Evolutionary conservation across 169 alveolate genomes (phyloP), one percentile per base, ranked within the genome.

Genomic region (Eimeria zaria): DNA sequence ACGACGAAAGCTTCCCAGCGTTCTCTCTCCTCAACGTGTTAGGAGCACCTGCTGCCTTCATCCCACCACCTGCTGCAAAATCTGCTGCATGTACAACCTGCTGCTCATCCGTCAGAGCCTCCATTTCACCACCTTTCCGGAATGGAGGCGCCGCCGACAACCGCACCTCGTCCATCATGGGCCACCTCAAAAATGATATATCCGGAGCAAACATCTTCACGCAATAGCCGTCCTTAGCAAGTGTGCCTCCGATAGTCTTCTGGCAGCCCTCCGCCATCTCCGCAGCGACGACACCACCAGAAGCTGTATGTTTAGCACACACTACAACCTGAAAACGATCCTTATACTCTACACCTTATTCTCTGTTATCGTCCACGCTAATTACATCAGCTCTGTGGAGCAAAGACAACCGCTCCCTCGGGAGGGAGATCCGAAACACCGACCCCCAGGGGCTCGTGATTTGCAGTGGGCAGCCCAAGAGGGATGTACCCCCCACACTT

Each of bases 21-120:
- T 2, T 16, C 30, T 24, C 44, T n/a, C 44, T n/a, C 41, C 27
- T 44, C 88, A 48, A 30, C 24, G 41, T 24, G 46, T 6, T 78
- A 11, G 5, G 67, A 27, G 8, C 69, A 39, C 12, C 16, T 78
- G 64, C 64, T n/a, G 67, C 27, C 88, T 24, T 39, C 41, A 51
- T 18, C 36, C 41, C 88, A 46, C 88, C 88, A 0, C 88, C 88
- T 78, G 88, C 88, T 41, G 64, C 88, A n/a, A 27, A 44, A 78
- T 44, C 88, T 30, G 88, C 88, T 16, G 60, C 88, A 27, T 78
- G 67, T 2, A 78, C 88, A 51, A 11, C 60, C 67, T 27, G 88
- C 41, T 24, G 46, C 27, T 44, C 88, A 12, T 78, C 88, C 24
- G 22, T 12, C 14, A n/a, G 69, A 9, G 44, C 41, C 27, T 51